phyloP scores from a whole-genome alignment of 495 filamentous ascomycete species.

The Neurospora sp. region DNA sequence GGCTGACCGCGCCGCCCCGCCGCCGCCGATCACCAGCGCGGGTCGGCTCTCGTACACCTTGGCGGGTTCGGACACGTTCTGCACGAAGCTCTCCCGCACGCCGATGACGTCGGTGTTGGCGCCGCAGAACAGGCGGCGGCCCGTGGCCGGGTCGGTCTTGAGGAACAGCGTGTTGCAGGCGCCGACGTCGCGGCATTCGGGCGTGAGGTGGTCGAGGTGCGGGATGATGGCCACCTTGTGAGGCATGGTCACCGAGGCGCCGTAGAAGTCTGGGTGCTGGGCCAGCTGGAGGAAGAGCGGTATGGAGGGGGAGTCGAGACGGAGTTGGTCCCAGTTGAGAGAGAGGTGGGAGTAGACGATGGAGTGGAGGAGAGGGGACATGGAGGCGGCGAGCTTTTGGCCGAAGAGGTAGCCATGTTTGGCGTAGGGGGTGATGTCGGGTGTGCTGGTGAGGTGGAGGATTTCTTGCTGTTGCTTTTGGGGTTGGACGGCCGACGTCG shows the following conservation, averaged over 20 bases:
- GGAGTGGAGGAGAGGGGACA: conserved; percentile 59
- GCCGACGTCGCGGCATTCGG: conserved; percentile 56
- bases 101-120: conserved; percentile 72
- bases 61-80: conserved; percentile 36
- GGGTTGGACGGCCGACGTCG: not conserved
- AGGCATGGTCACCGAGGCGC: conserved; percentile 64
- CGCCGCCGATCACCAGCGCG: conserved; percentile 54
- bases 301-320: conserved; percentile 44
- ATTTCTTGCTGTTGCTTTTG: not conserved
- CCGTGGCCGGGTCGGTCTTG: conserved; percentile 27
- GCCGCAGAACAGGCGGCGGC: conserved; percentile 43
- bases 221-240: conserved; percentile 61
- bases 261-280: conserved; percentile 25
- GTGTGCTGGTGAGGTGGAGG: not conserved
- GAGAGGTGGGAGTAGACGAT: conserved; percentile 49
- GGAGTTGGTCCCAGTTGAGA: conserved; percentile 53
- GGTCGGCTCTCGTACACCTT: conserved; percentile 42
- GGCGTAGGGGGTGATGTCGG: conserved; percentile 27
- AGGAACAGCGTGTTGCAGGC: conserved; percentile 68
- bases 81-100: conserved; percentile 55
- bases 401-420: conserved; percentile 46
- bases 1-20: conserved; percentile 59
- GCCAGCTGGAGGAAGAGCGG: conserved; percentile 21
- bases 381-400: conserved; percentile 48
- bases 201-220: conserved; percentile 56